Base-by-base conservation (phyloP, 305 asterid genomes). In the Nicotiana rustica region DNA sequence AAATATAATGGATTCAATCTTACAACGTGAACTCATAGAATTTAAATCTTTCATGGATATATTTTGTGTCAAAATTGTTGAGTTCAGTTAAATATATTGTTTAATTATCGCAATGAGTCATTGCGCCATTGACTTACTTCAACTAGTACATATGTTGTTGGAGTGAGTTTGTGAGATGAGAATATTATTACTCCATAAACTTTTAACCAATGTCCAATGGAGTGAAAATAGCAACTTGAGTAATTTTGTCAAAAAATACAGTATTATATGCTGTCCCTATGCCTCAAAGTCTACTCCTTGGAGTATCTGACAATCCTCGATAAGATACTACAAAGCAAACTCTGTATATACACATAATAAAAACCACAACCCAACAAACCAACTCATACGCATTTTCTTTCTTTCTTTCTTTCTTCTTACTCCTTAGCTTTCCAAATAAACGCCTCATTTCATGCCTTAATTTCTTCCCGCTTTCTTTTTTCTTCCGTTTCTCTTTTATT, bases 401-500 rank as follows among this genome's bases (percentile, higher is more conserved):
- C 88, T 86, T 82, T 85, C 88, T 86, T 86, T 88, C 88, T 85
- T 88, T 83, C 91, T 90, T 91, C 90, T 85, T 90, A 82, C 90
- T 85, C 67, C 80, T 38, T 38, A 38, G 47, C 47, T 38, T 38
- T 36, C 82, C 86, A 88, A n/a, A 82, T 85, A 62, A 67, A 76
- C 29, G 64, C 80, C 62, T 70, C 85, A 81, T 84, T 80, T 68
- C 44, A 80, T 4, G 84, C 81, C 82, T 44, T 35, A 29, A 62
- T 79, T 82, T 57, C 56, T 82, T 80, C 71, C 77, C 69, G 66
- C 76, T 61, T 18, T 62, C 62, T 15, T 29, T 55, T 19, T 8
- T 10, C 31, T 47, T 69, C 79, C 52, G 14, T 36, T 19, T 3
- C 38, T n/a, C 41, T 13, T n/a, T 77, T 15, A 14, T 56, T 18